Percentiles rank a stretch among this genome's conserved stretches.
phyloP scores from a whole-genome alignment of 2,329 filamentous ascomycete species.

The Pyrenochaeta sp. region DNA sequence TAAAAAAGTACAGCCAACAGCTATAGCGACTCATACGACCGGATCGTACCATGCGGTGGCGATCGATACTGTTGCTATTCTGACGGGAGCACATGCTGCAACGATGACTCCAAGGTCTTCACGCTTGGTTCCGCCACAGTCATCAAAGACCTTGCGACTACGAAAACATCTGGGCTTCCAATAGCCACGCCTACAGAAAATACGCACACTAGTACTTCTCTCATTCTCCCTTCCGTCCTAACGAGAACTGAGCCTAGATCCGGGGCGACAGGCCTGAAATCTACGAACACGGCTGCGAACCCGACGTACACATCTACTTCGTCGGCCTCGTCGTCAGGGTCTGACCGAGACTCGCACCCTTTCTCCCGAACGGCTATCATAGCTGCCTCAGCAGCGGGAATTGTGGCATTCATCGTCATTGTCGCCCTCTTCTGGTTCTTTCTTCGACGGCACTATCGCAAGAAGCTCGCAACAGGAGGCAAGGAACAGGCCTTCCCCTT shows the following conservation, averaged over 20 bases:
- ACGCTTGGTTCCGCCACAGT: conserved; percentile 11
- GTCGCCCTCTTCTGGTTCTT: conserved; percentile 17
- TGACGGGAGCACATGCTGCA: conserved; percentile 23
- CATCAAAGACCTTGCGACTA: conserved; percentile 19
- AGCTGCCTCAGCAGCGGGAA: conserved; percentile 6
- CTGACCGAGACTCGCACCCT: neutral
- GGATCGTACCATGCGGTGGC: conserved; percentile 18
- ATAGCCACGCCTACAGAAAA: conserved; percentile 2
- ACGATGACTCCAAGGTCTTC: conserved; percentile 25
- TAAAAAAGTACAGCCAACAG: conserved; percentile 1
- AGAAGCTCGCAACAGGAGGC: conserved; percentile 16
- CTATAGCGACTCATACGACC: conserved; percentile 11
- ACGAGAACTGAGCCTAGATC: neutral
- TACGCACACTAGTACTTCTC: conserved; percentile 3
- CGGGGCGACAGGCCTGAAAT: neutral
- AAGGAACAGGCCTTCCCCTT: conserved; percentile 18
- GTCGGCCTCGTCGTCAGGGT: neutral
- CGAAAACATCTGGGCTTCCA: conserved; percentile 5
- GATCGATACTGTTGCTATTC: conserved; percentile 22
- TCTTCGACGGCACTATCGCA: conserved; percentile 21
- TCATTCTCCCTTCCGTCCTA: neutral
- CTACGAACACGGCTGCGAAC: neutral
- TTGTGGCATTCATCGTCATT: conserved; percentile 12
- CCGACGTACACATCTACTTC: neutral
- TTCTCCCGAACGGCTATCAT: conserved; percentile 10